These are phyloP conservation scores for Haplosporangium gracile DNA, from an alignment of 192 early-diverging fungal species.

Conservation along the genomic window DNA sequence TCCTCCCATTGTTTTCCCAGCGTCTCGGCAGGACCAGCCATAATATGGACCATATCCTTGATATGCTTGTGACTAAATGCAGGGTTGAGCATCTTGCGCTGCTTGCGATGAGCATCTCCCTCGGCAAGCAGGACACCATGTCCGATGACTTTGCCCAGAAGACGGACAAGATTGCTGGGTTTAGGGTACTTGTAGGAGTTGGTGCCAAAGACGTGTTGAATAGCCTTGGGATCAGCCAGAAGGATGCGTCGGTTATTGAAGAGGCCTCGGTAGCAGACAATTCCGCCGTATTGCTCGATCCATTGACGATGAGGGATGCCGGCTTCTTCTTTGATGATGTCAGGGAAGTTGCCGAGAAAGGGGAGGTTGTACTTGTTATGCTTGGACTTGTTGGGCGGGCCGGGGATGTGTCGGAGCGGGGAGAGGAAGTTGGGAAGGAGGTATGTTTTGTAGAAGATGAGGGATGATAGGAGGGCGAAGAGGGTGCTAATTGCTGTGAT, in stretches of 20 bases:
- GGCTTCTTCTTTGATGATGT: conserved; percentile 59
- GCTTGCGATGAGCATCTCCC: conserved; percentile 62
- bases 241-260: conserved; percentile 57
- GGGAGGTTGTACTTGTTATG: conserved; percentile 53
- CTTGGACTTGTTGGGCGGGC: conserved; percentile 58
- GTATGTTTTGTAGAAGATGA: conserved; percentile 55
- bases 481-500: conserved; percentile 17
- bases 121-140: conserved; percentile 66
- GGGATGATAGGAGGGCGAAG: conserved; percentile 32
- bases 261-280: conserved; percentile 61
- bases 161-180: conserved; percentile 22
- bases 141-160: conserved; percentile 59
- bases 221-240: conserved; percentile 62
- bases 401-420: conserved; percentile 61
- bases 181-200: conserved; percentile 64
- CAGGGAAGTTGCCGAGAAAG: conserved; percentile 58
- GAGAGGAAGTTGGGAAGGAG: conserved; percentile 56
- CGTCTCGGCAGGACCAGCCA: conserved; percentile 40
- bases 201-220: conserved; percentile 60
- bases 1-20: conserved; percentile 57
- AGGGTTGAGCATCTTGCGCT: conserved; percentile 71
- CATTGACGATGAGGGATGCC: conserved; percentile 61
- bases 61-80: conserved; percentile 62
- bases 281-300: conserved; percentile 64
- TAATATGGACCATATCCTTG: conserved; percentile 59